Base-by-base conservation (phyloP, 192 early-diverging fungal species). In the Backusella morwellensis region DNA sequence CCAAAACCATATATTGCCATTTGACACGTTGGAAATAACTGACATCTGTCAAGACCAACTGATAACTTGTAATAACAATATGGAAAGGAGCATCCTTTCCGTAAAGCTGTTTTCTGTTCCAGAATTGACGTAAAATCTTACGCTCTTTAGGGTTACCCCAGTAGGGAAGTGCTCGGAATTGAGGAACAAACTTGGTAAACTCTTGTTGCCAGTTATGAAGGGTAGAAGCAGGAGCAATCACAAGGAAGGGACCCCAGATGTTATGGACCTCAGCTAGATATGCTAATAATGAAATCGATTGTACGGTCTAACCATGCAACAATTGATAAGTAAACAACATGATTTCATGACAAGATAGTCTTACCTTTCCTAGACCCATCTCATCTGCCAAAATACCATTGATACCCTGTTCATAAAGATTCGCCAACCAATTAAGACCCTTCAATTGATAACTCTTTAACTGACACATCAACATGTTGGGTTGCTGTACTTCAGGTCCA, bases 1-100 rank as follows among this genome's bases (percentile, higher is more conserved):
- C 96, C 38, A 97, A 86, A 36, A 97, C 89, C 94, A 97, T 95
- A 77, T 97, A 97, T 86, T 96, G 94, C 96, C 96, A 97, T 83
- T 93, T 92, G 70, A 95, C 91, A 29, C 94, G 85, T 70, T 91
- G 88, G 63, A 97, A 90, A 75, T 95, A 92, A 44, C 86, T 86
- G 68, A 93, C 90, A 72, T 97, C 96, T n/a, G 91, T 85, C 19
- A 95, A 88, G 6, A 93, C 82, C 72, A 97, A 77, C 81, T 97
- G 94, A 79, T 97, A 97, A 47, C 91, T 93, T 4, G 96, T 97
- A 72, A 97, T 89, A n/a, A 95, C 82, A 40, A 97, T 92, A 77
- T 97, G 95, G 82, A 96, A 97, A 0, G 92, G 91, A 1, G 93
- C 90, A 75, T 95, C 93, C 76, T 88, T 89, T 72, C 80, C 88